Evolutionary conservation across 139 green algal genomes (phyloP), one percentile per base, ranked within the genome.

Genomic region (Chlamydomonas sp.): DNA sequence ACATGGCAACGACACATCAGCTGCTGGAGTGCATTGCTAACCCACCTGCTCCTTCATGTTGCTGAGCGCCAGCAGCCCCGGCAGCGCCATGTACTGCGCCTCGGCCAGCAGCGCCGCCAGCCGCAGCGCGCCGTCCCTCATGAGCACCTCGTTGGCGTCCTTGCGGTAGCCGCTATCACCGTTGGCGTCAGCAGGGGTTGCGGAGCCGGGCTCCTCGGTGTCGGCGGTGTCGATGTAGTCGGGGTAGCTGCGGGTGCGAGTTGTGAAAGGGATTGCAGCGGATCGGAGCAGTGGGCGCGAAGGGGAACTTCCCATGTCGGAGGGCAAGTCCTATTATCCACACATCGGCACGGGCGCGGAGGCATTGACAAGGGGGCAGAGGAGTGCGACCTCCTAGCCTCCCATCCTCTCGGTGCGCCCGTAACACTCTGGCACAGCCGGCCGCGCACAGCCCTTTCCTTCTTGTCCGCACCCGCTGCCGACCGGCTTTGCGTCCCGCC

Each of bases 91-190:
- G 5, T 93, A 88, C 84, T 97, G 85, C 4, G 96, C 95, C 14
- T 62, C 85, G 61, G 95, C 92, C 12, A 99, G 63, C 15, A 93
- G 95, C 9, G 60, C 82, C 10, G 68, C 77, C 79, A 99, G 86
- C 20, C 86, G 91, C 10, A 92, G 88, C 0, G 88, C 75, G 0
- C 96, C 96, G 80, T 98, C 93, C 62, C 86, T 85, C 80, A 97
- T 83, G 75, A 99, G 91, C 76, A 98, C 94, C 86, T 99, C 97
- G 88, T 99, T 99, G 10, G 97, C 97, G 87, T 99, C 97, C 92
- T 99, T 99, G 64, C 95, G 85, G n/a, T 90, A 88, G 68, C 77
- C 90, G 12, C 14, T 14, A 18, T 14, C 5, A 7, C 6, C 49
- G 12, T 61, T 58, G 3, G 71, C 80, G 49, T 80, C 84, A n/a